These are phyloP conservation scores for Dendrobium huoshanense DNA, from an alignment of 106 monocot genomes.

Conservation along the genomic window DNA sequence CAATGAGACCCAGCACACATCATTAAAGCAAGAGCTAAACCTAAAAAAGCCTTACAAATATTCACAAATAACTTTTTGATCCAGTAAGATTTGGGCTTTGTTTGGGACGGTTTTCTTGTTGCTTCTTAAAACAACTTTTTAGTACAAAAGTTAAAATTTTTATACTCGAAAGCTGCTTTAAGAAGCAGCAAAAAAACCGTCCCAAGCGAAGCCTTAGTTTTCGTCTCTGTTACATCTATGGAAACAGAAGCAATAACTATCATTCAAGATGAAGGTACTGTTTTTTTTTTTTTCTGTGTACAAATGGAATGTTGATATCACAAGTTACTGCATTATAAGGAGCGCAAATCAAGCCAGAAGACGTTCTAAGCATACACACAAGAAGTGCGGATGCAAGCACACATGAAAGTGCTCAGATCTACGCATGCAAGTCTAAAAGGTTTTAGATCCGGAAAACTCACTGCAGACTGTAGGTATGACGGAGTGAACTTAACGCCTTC, in stretches of 20 bases:
- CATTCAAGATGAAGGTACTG: not conserved
- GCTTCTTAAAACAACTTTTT: too few relatives aligned
- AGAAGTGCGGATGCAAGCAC: not conserved
- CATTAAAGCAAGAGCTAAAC: not conserved
- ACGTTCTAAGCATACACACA: not conserved
- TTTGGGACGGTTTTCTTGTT: too few relatives aligned
- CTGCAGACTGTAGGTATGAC: slow-evolving; percentile 60
- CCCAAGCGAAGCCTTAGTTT: too few relatives aligned
- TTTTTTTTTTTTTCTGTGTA: not conserved
- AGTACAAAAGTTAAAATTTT: too few relatives aligned
- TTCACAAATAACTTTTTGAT: too few relatives aligned
- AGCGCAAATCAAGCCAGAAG: not conserved
- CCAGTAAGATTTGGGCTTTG: too few relatives aligned
- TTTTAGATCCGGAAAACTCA: slow-evolving; percentile 28
- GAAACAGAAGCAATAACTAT: not conserved
- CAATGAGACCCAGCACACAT: not conserved
- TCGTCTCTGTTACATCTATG: not conserved
- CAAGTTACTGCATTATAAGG: not conserved
- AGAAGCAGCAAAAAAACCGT: too few relatives aligned
- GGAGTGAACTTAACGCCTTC: slow-evolving; percentile 87
- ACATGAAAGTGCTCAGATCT: not conserved
- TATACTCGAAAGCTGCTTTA: too few relatives aligned
- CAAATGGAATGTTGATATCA: too few relatives aligned
- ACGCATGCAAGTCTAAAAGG: not conserved
- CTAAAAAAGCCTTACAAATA: not conserved